phyloP scores from a whole-genome alignment of 2,329 filamentous ascomycete species.

The Thielaviopsis ethacetica region DNA sequence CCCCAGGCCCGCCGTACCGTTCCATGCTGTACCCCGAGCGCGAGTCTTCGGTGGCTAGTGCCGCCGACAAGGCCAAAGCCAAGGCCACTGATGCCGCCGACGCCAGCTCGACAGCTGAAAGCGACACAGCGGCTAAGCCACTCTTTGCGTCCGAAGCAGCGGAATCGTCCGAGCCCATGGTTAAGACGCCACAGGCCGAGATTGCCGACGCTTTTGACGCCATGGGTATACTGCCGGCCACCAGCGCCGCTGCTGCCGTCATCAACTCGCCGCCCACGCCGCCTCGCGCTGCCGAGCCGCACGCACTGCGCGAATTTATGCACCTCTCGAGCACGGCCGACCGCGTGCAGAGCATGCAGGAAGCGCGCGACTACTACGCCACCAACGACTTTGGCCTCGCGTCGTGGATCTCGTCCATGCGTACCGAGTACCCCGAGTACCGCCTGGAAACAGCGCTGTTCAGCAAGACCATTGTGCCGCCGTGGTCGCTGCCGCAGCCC shows the following conservation, averaged over 20 bases:
- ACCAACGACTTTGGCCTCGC: constrained; percentile 1
- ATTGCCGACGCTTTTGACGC: not conserved
- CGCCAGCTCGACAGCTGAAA: too few relatives aligned
- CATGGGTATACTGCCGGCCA: not conserved
- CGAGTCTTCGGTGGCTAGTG: too few relatives aligned
- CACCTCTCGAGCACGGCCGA: not conserved
- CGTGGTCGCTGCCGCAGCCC: constrained; percentile 12
- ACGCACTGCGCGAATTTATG: constrained; percentile 5
- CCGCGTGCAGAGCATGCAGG: constrained; percentile 5
- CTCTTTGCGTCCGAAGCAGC: too few relatives aligned
- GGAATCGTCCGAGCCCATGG: too few relatives aligned
- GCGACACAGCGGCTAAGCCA: too few relatives aligned
- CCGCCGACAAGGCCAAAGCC: too few relatives aligned
- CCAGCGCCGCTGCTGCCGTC: constrained; percentile 6
- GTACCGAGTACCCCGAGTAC: constrained; percentile 30
- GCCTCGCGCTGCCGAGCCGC: constrained; percentile 2
- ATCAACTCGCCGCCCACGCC: not conserved
- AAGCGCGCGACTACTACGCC: constrained; percentile 6
- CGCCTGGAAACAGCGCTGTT: constrained; percentile 22
- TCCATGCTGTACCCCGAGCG: too few relatives aligned
- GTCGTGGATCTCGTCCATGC: constrained; percentile 7
- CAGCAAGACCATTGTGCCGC: constrained; percentile 13
- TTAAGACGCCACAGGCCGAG: not conserved
- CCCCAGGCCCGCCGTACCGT: too few relatives aligned
- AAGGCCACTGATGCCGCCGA: too few relatives aligned